Base-by-base conservation (phyloP, 768 basidiomycete species). In the Agaricus bisporus region DNA sequence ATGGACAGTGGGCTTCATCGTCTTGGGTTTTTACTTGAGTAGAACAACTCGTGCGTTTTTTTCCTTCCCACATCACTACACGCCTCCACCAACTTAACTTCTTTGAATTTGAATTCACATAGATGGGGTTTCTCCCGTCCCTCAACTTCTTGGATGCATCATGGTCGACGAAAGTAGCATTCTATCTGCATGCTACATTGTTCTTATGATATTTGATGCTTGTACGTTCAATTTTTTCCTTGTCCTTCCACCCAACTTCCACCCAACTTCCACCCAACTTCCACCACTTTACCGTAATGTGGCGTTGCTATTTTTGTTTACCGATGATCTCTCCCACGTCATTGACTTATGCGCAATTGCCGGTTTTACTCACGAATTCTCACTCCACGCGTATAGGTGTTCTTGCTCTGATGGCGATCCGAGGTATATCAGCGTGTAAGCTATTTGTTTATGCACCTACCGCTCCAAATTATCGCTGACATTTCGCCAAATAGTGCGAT, bases 351-450 rank as follows among this genome's bases (percentile, higher is more conserved):
- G 4, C 22, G 32, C 2, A 32, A 32, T 32, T 22, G 22, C 22
- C 22, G 22, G 22, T 4, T 22, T 32, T 11, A 32, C 11, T 32
- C 32, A 32, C 32, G 32, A 32, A 32, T 32, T 39, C 38, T 39
- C 15, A 39, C 14, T 12, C 17, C 18, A 42, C 9, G 35, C 53
- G n/a, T 17, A 7, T 35, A 54, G 53, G 39, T 48, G 48, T 48
- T 29, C 47, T 54, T 8, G 12, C n/a, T 9, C 39, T 54, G 28
- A 54, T 54, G 53, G 37, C 41, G 8, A 48, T 54, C 22, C 53
- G 53, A 20, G 53, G 53, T 17, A 35, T 54, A 48, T 41, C 53
- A 43, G 53, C 32, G 15, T 48, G 53, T 54, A 17, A 54, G 53
- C 12, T 39, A 17, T 7, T 25, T 28, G 17, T 22, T n/a, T 10